phyloP scores from a whole-genome alignment of 495 filamentous ascomycete species.

The Podospora bellae-mahoneyi region DNA sequence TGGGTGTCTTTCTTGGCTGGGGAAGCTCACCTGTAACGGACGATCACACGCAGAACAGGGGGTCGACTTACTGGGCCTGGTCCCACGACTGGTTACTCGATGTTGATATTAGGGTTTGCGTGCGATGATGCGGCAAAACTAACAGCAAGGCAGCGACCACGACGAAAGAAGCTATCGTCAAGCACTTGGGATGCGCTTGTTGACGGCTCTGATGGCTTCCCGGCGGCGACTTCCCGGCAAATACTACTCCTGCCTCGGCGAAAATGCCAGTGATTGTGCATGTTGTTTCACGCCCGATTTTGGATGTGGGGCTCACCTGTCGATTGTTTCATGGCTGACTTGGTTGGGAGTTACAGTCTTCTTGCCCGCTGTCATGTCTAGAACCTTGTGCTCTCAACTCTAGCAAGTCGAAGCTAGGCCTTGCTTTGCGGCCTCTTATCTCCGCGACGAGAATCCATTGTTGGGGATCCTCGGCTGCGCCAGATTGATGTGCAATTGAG shows the following conservation, averaged over 20 bases:
- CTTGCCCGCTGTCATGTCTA: not conserved
- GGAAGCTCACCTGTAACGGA: conserved; percentile 9
- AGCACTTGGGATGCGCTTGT: not conserved
- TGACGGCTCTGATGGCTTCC: not conserved
- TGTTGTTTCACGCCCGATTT: conserved; percentile 3
- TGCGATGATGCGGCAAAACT: not conserved
- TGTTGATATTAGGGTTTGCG: not conserved
- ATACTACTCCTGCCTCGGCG: not conserved
- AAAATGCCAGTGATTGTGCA: not conserved
- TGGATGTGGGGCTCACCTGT: not conserved
- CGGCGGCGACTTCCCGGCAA: not conserved
- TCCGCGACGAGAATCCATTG: not conserved
- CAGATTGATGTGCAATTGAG: conserved; percentile 22
- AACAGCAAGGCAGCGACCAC: not conserved
- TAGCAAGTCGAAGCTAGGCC: not conserved
- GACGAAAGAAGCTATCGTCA: not conserved
- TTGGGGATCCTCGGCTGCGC: conserved; percentile 3
- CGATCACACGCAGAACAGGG: conserved; percentile 10
- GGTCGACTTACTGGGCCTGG: not conserved
- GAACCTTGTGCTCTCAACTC: not conserved
- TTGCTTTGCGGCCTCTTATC: conserved; percentile 1
- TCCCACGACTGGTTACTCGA: not conserved
- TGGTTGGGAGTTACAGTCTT: not conserved
- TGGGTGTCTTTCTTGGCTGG: not conserved
- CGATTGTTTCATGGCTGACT: conserved; percentile 10